phyloP scores from a whole-genome alignment of 129 eudicot genomes.

The Helianthus tuberosus region DNA sequence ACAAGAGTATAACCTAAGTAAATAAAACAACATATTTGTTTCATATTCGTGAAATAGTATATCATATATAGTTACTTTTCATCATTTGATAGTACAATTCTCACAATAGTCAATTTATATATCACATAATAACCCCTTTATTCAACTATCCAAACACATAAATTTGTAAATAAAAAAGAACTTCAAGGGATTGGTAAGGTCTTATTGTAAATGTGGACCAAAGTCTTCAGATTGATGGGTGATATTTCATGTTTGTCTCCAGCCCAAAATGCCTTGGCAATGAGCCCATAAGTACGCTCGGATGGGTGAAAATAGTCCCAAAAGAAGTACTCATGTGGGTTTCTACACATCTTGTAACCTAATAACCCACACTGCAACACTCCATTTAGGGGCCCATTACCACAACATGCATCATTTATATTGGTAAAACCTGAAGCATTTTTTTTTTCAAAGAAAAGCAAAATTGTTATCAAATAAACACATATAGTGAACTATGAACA shows the following conservation, averaged over 20 bases:
- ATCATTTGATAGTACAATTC: not conserved
- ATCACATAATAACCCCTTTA: slow-evolving; percentile 15
- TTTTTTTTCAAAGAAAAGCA: not conserved
- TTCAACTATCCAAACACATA: slow-evolving; percentile 8
- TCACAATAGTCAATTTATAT: not conserved
- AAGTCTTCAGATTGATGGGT: slow-evolving; percentile 64
- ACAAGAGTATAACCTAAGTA: too few relatives aligned
- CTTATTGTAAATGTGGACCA: slow-evolving; percentile 22
- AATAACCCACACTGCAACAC: slow-evolving; percentile 56
- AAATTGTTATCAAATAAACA: not conserved
- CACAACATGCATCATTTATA: slow-evolving; percentile 66
- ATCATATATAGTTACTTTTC: too few relatives aligned
- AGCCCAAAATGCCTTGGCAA: slow-evolving; percentile 56
- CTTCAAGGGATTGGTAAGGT: not conserved
- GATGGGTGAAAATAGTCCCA: slow-evolving; percentile 86
- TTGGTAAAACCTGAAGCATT: slow-evolving; percentile 44
- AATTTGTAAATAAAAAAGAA: not conserved
- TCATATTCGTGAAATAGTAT: too few relatives aligned
- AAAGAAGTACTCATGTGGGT: slow-evolving; percentile 53
- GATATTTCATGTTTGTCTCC: slow-evolving; percentile 40
- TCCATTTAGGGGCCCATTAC: slow-evolving; percentile 65
- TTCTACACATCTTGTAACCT: slow-evolving; percentile 52
- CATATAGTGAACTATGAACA: not conserved
- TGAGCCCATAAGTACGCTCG: slow-evolving; percentile 53
- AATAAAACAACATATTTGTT: too few relatives aligned